Base-by-base conservation (phyloP, 805 yeast genomes). In the Pichia cephalocereana region DNA sequence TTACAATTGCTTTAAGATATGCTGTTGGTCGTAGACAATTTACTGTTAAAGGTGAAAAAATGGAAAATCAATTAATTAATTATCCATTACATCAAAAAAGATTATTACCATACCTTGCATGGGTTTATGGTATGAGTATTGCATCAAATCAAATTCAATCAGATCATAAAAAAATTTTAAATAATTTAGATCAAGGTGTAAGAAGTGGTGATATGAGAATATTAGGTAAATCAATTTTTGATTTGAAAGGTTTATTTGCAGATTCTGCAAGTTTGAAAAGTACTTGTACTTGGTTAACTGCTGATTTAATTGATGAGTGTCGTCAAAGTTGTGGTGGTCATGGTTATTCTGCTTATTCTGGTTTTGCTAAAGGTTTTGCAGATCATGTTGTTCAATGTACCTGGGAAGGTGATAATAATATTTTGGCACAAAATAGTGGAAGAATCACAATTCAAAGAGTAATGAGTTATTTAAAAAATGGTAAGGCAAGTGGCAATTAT, bases 341-440 rank as follows among this genome's bases (percentile, higher is more conserved):
- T 67, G 97, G 97, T 39, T 90, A 90, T 69, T 87, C 95, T 26
- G 80, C 89, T n/a, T 90, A 90, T 67, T 80, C 87, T 54, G 96
- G 90, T 2, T 86, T 90, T 63, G 96, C 95, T 39, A 86, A 83
- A 63, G 89, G 89, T 12, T 87, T 80, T 70, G 76, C 77, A 53
- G 97, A 90, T 65, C 91, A 95, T 87, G 96, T 86, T n/a, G 96
- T 90, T 39, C 96, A 90, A 70, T 89, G 96, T 68, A 90, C 97
- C 18, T 90, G 97, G 97, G 97, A 90, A 71, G 97, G 97, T 66
- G 97, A 90, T 67, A 90, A 90, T 71, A 89, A 82, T 60, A 83
- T 90, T 41, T 73, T 90, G 54, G 85, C 89, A 2, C 79, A 87
- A 66, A 82, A 88, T 46, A 79, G 88, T 50, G 97, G 96, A 49